phyloP scores from a whole-genome alignment of 192 early-diverging fungal genomes.

The Chytriomyces hyalinus region DNA sequence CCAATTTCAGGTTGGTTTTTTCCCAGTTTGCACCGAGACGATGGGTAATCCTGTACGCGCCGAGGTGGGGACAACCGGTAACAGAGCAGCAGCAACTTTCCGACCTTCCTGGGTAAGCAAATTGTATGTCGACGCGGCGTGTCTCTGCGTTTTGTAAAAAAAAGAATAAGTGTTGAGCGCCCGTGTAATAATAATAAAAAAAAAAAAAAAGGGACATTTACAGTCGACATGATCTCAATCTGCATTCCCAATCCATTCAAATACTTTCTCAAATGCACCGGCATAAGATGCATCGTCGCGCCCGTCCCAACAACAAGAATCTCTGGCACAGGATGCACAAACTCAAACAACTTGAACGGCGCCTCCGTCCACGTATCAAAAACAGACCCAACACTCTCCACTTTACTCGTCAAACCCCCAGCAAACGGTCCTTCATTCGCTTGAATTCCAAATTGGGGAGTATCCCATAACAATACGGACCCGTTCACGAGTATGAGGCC shows the following conservation, averaged over 20 bases:
- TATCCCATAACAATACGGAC: constrained; percentile 53
- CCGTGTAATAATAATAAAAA: not conserved
- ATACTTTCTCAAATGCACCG: constrained; percentile 45
- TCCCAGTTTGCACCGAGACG: constrained; percentile 34
- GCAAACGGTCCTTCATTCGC: not conserved
- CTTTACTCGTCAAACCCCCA: not conserved
- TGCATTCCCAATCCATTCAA: constrained; percentile 55
- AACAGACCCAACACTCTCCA: constrained; percentile 29
- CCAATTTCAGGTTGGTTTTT: not conserved
- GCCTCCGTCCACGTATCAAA: constrained; percentile 56
- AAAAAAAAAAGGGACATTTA: constrained; percentile 29
- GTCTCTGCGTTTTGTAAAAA: constrained; percentile 34
- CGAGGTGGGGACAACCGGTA: constrained; percentile 57
- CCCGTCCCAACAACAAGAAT: constrained; percentile 60
- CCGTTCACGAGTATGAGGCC: constrained; percentile 43
- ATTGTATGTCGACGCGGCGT: constrained; percentile 60
- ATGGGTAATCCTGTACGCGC: constrained; percentile 50
- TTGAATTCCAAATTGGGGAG: constrained; percentile 55
- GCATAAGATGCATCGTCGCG: constrained; percentile 40
- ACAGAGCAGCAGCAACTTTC: constrained; percentile 47
- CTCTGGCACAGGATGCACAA: constrained; percentile 51
- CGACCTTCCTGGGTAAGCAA: constrained; percentile 57
- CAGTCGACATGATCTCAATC: constrained; percentile 50
- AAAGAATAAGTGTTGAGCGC: not conserved
- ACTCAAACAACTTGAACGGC: constrained; percentile 49